A percentile compares a stretch with the other conserved stretches of the same genome.
These are phyloP conservation scores for Kwoniella pini DNA, from an alignment of 768 basidiomycete genomes.

Conservation along the genomic window DNA sequence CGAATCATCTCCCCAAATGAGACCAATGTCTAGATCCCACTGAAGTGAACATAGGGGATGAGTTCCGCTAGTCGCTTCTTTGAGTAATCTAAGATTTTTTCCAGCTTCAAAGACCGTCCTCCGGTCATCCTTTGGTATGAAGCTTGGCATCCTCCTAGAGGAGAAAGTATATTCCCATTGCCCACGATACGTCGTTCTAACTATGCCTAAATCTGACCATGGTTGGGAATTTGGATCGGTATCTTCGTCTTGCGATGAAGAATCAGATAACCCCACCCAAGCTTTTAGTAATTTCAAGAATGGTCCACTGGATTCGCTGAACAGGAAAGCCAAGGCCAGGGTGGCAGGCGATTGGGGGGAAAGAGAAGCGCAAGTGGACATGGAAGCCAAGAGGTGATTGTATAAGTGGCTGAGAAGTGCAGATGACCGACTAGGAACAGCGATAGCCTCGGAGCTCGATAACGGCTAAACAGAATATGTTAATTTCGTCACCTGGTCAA, in stretches of 20 bases:
- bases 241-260: constrained; percentile 21
- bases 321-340: constrained; percentile 34
- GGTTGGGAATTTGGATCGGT: constrained; percentile 31
- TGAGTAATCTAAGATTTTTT: constrained; percentile 34
- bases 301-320: constrained; percentile 26
- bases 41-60: constrained; percentile 36
- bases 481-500: too few relatives aligned
- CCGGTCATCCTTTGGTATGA: constrained; percentile 29
- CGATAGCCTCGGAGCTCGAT: not conserved
- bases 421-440: constrained; percentile 31
- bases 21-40: constrained; percentile 26
- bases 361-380: constrained; percentile 13
- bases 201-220: constrained; percentile 47
- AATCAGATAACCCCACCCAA: constrained; percentile 37
- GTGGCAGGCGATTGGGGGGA: not conserved
- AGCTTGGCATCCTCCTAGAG: constrained; percentile 36
- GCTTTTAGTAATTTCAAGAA: constrained; percentile 32
- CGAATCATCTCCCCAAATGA: constrained; percentile 30
- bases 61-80: constrained; percentile 32
- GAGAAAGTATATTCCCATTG: constrained; percentile 38
- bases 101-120: constrained; percentile 45
- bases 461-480: constrained; percentile 31
- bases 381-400: constrained; percentile 25
- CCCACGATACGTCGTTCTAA: constrained; percentile 8
- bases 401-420: constrained; percentile 34